Evolutionary conservation across 371 early-diverging fungal genomes (phyloP), one percentile per base, ranked within the genome.

Genomic region (Saksenaea oblongispora): DNA sequence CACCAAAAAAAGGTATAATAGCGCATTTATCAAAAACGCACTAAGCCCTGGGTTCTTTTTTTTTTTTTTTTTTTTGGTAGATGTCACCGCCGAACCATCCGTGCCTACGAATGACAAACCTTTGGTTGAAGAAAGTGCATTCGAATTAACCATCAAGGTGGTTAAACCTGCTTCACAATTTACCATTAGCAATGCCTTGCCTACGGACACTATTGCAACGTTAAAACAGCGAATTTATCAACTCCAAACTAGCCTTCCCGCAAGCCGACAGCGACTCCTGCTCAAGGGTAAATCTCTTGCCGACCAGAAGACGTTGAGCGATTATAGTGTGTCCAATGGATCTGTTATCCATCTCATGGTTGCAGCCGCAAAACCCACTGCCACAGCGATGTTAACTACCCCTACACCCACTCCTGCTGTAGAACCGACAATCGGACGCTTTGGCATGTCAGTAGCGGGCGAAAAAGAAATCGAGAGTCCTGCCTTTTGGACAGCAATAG

Each of bases 241-340:
- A 58, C 76, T 75, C 44, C 70, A 75, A 51, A 69, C 67, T 15
- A 65, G 74, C 24, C 41, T 70, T 34, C 64, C 80, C 7, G 71
- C 71, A 11, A 64, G 63, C 8, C 78, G 77, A 27, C 89, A 89
- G 58, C 82, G 86, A 22, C 71, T 89, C 35, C 74, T 89, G 35
- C 71, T 87, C 22, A 87, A 85, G 64, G 89, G 89, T 34, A 89
- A 89, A 63, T 83, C 82, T 11, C 72, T 89, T 54, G 59, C 75
- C 8, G 89, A 89, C 59, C 76, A 66, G 59, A 85, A 87, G 68
- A 64, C 69, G 13, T 60, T 89, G 59, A 63, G 58, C 17, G 87
- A 89, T 27, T 82, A 84, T 57, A 69, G 67, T 14, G 44, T 89
- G 28, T 54, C 65, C 7, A 61, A 81, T 31, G 84, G 73, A 18